Evolutionary conservation across 352 stramenopile genomes (phyloP).

Genomic region (Albugo candida): DNA sequence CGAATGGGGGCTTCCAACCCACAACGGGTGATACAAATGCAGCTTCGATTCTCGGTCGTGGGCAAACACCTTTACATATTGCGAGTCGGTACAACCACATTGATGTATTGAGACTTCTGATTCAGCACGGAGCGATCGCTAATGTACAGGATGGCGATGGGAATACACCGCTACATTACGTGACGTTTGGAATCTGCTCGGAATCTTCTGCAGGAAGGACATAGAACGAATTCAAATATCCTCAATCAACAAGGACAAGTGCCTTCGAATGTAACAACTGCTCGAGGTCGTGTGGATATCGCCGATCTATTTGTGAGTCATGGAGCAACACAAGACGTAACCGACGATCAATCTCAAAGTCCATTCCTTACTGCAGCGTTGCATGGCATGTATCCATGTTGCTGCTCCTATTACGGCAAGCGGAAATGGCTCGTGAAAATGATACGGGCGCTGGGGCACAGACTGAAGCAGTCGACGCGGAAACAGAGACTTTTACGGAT

Average conservation of each 20-base stretch:
- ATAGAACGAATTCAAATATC: slow-evolving; percentile 66
- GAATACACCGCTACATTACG: slow-evolving; percentile 63
- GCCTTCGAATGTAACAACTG: slow-evolving; percentile 45
- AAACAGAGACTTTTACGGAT: neutral
- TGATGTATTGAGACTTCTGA: slow-evolving; percentile 31
- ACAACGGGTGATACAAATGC: slow-evolving; percentile 67
- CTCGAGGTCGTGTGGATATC: slow-evolving; percentile 42
- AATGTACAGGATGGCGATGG: slow-evolving; percentile 62
- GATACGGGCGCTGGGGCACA: slow-evolving; percentile 1
- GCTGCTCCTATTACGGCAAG: slow-evolving; percentile 52
- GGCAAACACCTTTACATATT: slow-evolving; percentile 58
- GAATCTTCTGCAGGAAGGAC: slow-evolving; percentile 29
- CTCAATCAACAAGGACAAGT: slow-evolving; percentile 51
- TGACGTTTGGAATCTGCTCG: slow-evolving; percentile 41
- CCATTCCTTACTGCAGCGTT: slow-evolving; percentile 62
- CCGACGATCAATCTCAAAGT: slow-evolving; percentile 67
- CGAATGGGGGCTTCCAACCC: slow-evolving; percentile 59
- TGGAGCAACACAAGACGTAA: slow-evolving; percentile 41
- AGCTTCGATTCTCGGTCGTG: slow-evolving; percentile 32
- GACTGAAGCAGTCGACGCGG: no score
- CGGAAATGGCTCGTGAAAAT: slow-evolving; percentile 21
- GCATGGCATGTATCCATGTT: slow-evolving; percentile 58
- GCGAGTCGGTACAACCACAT: slow-evolving; percentile 46
- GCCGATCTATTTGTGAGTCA: slow-evolving; percentile 52
- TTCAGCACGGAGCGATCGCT: slow-evolving; percentile 39